Percentiles rank a stretch among this genome's conserved stretches.
Conservation (phyloP, 306 rosid genomes). For the Erythrophleum fordii region DNA sequence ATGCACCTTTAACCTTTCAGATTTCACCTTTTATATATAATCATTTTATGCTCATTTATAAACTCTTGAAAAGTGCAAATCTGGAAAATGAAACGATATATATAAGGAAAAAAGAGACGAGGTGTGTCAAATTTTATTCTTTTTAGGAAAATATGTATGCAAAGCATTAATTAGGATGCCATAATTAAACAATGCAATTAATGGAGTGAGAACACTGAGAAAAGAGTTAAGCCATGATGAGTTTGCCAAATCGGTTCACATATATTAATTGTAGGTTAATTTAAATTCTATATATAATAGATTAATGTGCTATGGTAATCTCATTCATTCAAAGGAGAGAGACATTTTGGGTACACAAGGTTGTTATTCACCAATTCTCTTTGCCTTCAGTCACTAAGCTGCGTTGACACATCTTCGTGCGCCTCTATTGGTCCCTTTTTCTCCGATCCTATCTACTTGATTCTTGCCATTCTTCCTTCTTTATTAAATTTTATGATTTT, state of each 20-base stretch:
- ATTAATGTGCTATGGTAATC: neutral
- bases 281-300: too few species aligned
- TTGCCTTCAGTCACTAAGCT: neutral
- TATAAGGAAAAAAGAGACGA: too few species aligned
- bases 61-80: neutral
- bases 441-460: neutral
- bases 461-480: neutral
- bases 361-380: neutral
- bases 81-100: neutral
- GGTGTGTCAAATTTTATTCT: too few species aligned
- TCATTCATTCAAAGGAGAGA: neutral
- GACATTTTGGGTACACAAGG: neutral
- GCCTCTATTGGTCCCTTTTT: neutral
- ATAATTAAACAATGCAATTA: neutral
- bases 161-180: neutral
- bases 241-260: neutral
- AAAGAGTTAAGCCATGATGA: too few species aligned
- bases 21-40: neutral
- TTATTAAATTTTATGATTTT: neutral
- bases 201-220: too few species aligned
- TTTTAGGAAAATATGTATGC: neutral
- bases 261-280: too few species aligned
- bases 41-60: too few species aligned
- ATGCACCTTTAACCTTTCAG: neutral
- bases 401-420: too few species aligned